Base-by-base conservation (phyloP, 2,329 filamentous ascomycete genomes). In the Microcyclospora pomicola region DNA sequence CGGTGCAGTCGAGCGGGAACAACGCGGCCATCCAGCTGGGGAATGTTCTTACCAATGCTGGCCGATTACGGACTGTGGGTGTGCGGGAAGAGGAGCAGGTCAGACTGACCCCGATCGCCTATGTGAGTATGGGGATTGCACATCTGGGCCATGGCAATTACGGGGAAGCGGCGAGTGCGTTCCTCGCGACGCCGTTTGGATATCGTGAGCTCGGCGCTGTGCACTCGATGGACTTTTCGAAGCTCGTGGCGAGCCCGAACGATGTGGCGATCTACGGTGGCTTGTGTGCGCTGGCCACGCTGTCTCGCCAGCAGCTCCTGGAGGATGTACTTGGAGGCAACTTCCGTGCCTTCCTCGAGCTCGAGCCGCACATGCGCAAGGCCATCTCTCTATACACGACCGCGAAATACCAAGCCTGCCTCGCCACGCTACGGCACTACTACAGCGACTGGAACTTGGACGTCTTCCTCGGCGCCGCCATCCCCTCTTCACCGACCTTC, bases 241-340 rank as follows among this genome's bases (percentile, higher is more conserved):
- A 76, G 43, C 73, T 82, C 36, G 70, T 93, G 16, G 69, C 84
- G 33, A 86, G 77, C 19, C 72, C 79, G 6, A 95, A 95, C 54
- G 91, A 98, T 51, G 68, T 98, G 15, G 88, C 91, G 14, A 73
- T 91, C 7, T 98, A 96, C 50, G 91, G 88, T 35, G 87, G 84
- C 5, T 73, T 98, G 15, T 80, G 88, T 47, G 84, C 91, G 5
- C 72, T 98, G 15, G 88, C 88, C 16, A 86, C 84, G 2, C 92
- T 96, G 82, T 73, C 82, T 42, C 76, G 91, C 34, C 66, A 69
- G 6, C 77, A 84, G 43, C 68, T 98, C 15, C 81, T 91, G 57
- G 65, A 62, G 5, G 68, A 69, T 6, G 85, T 96, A 2, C 72
- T 98, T 0, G 83, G 91, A 29, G 93, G 85, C 54, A 66, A 67